Base-by-base conservation (phyloP, 768 basidiomycete species). In the Leccinum longicurvipes region DNA sequence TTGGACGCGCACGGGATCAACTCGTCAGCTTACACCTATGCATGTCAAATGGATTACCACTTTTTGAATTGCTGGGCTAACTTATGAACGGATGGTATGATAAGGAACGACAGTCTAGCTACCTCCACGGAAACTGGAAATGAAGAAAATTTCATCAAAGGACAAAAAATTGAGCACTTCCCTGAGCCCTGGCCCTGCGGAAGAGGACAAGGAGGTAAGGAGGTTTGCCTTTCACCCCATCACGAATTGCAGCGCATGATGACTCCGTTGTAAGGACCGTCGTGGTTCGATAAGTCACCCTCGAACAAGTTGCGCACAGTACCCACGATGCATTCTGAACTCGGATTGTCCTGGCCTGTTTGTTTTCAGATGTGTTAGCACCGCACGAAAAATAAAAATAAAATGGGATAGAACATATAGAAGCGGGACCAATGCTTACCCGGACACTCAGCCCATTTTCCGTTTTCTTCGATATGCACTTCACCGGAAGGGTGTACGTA, bases 291-390 rank as follows among this genome's bases (percentile, higher is more conserved):
- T 39, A 55, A 41, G 31, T 73, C 51, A 2, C 81, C 7, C 1
- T 65, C 68, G 3, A 82, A 75, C 49, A 88, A 71, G 49, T 74
- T 78, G 0, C 74, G 63, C 45, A 64, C 63, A 21, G 55, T 55
- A 54, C 62, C 58, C 44, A 61, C 56, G 42, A 57, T 63, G 29
- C 58, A 64, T 53, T 75, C 62, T 2, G 36, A 57, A 55, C 75
- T 79, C 4, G 76, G 58, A 63, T 87, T 86, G 54, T 89, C 87
- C 54, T 85, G 79, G 2, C 85, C 82, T 82, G 50, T 54, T 53
- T 56, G 45, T 5, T 39, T n/a, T 10, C n/a, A 39, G n/a, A 10
- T 5, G 19, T 32, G 19, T 41, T 11, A 41, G 10, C n/a, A 41
- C 19, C 39, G 19, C 19, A 19, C 19, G 39, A 19, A 41, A 41